phyloP scores from a whole-genome alignment of 768 basidiomycete species.

The Hemileccinum rubropunctum region DNA sequence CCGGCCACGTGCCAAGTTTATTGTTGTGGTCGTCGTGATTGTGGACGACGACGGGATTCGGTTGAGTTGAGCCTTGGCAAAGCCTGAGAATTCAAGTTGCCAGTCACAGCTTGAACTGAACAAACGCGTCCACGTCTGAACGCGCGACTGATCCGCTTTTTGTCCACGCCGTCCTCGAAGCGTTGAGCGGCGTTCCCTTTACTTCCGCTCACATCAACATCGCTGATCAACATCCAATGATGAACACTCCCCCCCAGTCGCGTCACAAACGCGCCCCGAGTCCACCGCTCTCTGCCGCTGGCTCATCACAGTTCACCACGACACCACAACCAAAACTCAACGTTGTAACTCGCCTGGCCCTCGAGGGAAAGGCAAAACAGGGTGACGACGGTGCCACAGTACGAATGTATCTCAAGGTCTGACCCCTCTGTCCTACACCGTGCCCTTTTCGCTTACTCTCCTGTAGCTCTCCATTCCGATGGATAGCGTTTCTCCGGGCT shows the following conservation, averaged over 20 bases:
- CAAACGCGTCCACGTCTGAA: slow-evolving; percentile 24
- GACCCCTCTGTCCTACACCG: slow-evolving; percentile 3
- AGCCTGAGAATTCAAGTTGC: background rate
- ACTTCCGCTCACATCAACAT: background rate
- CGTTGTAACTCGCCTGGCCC: slow-evolving; percentile 68
- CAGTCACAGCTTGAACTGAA: background rate
- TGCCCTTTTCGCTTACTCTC: slow-evolving; percentile 1
- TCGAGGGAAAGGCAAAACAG: slow-evolving; percentile 71
- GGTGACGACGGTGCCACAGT: slow-evolving; percentile 64
- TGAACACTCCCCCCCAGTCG: slow-evolving; percentile 20
- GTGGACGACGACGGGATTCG: background rate
- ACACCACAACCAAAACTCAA: slow-evolving; percentile 52
- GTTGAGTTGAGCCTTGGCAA: background rate
- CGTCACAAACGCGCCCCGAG: slow-evolving; percentile 31
- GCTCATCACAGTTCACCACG: slow-evolving; percentile 45
- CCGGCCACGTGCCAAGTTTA: slow-evolving; percentile 16
- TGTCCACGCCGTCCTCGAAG: slow-evolving; percentile 9
- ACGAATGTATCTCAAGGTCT: slow-evolving; percentile 75
- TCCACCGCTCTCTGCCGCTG: slow-evolving; percentile 30
- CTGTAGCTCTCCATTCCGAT: slow-evolving; percentile 63
- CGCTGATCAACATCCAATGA: background rate
- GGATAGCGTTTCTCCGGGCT: slow-evolving; percentile 63
- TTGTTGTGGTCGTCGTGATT: background rate
- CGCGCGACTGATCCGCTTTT: slow-evolving; percentile 11
- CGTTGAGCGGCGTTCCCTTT: background rate